phyloP scores from a whole-genome alignment of 2,329 filamentous ascomycete species.

The Fusarium citri region DNA sequence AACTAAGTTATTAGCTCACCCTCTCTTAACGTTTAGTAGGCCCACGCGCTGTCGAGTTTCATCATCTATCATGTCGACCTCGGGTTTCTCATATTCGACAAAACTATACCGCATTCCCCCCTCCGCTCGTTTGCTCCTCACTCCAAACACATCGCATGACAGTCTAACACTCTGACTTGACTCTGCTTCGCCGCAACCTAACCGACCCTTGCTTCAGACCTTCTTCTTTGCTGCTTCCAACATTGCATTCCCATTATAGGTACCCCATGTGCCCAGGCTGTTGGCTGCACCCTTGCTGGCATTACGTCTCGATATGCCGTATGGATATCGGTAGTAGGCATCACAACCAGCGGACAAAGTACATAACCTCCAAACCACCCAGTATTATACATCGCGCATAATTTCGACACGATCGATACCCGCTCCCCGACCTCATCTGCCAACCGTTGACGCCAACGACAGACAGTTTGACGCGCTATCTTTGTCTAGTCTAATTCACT shows the following conservation, averaged over 20 bases:
- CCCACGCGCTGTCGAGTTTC: conserved; percentile 14
- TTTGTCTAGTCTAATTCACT: conserved; percentile 2
- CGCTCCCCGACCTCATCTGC: conserved; percentile 8
- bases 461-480: conserved; percentile 12
- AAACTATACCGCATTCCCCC: conserved; percentile 5
- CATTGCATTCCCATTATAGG: not conserved
- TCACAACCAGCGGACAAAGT: conserved; percentile 7
- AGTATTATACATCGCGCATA: not conserved
- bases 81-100: conserved; percentile 24
- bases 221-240: not conserved
- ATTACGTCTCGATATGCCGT: conserved; percentile 19
- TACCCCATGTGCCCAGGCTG: not conserved
- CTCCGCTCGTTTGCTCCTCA: not conserved
- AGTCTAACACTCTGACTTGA: conserved; percentile 3
- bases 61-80: conserved; percentile 36
- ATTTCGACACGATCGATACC: conserved; percentile 18
- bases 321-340: conserved; percentile 1
- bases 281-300: conserved; percentile 21
- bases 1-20: not conserved
- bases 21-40: conserved; percentile 3
- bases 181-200: conserved; percentile 19
- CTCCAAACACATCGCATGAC: conserved; percentile 8
- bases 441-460: conserved; percentile 21
- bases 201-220: conserved; percentile 4
- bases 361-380: not conserved